These are phyloP conservation scores for Termitomyces sp. DNA, from an alignment of 768 basidiomycete genomes.

Conservation along the genomic window DNA sequence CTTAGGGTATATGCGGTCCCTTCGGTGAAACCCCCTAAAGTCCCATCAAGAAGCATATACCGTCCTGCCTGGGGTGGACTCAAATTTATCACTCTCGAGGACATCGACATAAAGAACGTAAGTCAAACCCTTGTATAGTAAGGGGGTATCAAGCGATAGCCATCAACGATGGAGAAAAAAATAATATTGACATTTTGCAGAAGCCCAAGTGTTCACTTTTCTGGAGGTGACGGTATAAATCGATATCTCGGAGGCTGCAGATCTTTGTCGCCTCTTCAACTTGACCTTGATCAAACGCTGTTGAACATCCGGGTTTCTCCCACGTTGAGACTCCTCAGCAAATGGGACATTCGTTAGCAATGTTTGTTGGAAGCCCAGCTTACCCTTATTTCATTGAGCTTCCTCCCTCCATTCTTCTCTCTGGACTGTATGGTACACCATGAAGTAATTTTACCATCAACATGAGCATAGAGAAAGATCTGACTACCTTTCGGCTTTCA, in stretches of 20 bases:
- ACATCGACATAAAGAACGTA: neutral
- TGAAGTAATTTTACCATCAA: neutral
- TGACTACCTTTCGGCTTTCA: neutral
- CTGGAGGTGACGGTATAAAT: no score
- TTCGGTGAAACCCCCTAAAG: no score
- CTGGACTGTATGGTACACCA: neutral
- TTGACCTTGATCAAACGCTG: neutral
- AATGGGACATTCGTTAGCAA: neutral
- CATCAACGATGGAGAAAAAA: neutral
- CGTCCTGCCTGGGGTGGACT: no score
- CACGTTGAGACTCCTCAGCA: neutral
- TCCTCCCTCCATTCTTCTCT: neutral
- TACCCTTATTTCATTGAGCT: neutral
- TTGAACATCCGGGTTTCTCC: neutral
- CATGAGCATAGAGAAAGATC: neutral
- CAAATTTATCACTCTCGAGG: neutral
- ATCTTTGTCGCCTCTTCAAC: neutral
- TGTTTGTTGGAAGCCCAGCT: neutral
- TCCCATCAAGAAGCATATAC: no score
- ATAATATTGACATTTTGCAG: neutral
- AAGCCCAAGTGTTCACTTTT: neutral
- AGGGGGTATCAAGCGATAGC: neutral
- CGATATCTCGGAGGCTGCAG: neutral
- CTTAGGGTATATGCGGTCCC: no score
- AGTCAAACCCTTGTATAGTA: neutral